Evolutionary conservation across 1,139 yeast genomes (phyloP).

Genomic region (Meyerozyma sp.): DNA sequence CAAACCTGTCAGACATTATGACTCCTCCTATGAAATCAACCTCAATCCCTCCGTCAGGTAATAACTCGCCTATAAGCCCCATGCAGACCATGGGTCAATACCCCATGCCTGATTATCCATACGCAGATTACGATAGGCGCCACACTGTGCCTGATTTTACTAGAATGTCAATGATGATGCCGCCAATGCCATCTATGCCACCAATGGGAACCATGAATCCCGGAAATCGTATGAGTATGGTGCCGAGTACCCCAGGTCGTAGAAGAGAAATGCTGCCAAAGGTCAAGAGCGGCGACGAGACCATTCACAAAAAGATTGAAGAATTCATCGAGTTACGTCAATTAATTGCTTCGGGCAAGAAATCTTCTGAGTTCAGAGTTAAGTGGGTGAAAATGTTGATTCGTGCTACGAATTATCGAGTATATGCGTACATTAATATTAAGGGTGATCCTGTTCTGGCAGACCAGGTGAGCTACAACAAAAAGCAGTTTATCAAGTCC

Average conservation of each 20-base stretch:
- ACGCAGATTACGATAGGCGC: not conserved
- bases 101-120: not conserved
- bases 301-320: conserved; percentile 27
- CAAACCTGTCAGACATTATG: not conserved
- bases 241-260: conserved; percentile 6
- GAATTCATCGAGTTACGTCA: conserved; percentile 32
- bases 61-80: not conserved
- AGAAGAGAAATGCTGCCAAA: conserved; percentile 5
- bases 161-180: conserved; percentile 7
- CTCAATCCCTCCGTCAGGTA: not conserved
- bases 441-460: conserved; percentile 37
- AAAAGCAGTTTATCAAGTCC: conserved; percentile 35
- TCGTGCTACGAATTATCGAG: conserved; percentile 34
- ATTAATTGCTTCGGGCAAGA: conserved; percentile 40
- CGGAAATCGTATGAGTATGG: conserved; percentile 2
- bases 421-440: conserved; percentile 39
- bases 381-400: conserved; percentile 44
- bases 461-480: conserved; percentile 28
- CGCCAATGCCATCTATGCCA: conserved; percentile 10
- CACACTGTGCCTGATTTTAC: not conserved
- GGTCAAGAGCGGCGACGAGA: conserved; percentile 14
- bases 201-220: conserved; percentile 5
- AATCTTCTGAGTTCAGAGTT: conserved; percentile 37
- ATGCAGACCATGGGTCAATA: not conserved
- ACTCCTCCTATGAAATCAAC: not conserved